Evolutionary conservation across 306 rosid genomes (phyloP).

Genomic region (Inga leiocalycina): DNA sequence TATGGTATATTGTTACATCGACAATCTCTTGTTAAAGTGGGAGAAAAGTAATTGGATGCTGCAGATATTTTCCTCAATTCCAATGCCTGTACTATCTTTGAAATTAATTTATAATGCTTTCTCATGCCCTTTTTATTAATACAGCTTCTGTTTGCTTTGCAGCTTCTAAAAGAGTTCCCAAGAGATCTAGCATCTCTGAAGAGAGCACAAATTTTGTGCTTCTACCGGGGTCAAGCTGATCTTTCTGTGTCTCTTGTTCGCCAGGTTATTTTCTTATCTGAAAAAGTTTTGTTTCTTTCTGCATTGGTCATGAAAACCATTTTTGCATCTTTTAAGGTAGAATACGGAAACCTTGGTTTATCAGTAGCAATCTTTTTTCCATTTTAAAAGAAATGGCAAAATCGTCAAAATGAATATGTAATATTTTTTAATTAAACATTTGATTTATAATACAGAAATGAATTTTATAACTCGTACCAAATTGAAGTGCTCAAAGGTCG

Average conservation of each 20-base stretch:
- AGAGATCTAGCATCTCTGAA: conserved; percentile 78
- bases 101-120: conserved; percentile 17
- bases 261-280: conserved; percentile 57
- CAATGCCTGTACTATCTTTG: conserved; percentile 16
- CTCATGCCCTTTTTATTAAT: conserved; percentile 8
- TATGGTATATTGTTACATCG: background rate
- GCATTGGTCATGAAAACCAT: background rate
- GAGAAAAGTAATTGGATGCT: conserved; percentile 3
- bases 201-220: conserved; percentile 79
- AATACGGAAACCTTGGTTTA: background rate
- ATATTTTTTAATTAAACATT: background rate
- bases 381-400: conserved; percentile 16
- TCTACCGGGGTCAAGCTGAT: conserved; percentile 76
- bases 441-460: background rate
- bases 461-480: background rate
- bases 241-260: conserved; percentile 60
- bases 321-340: background rate
- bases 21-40: background rate
- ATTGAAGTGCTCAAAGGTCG: conserved; percentile 13
- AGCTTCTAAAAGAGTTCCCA: conserved; percentile 79
- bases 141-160: conserved; percentile 33
- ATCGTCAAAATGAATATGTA: background rate
- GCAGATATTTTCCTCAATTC: conserved; percentile 16
- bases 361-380: background rate
- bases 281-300: conserved; percentile 26